These are phyloP conservation scores for Amanita bisporigera DNA, from an alignment of 1,284 basidiomycete genomes.

Conservation along the genomic window DNA sequence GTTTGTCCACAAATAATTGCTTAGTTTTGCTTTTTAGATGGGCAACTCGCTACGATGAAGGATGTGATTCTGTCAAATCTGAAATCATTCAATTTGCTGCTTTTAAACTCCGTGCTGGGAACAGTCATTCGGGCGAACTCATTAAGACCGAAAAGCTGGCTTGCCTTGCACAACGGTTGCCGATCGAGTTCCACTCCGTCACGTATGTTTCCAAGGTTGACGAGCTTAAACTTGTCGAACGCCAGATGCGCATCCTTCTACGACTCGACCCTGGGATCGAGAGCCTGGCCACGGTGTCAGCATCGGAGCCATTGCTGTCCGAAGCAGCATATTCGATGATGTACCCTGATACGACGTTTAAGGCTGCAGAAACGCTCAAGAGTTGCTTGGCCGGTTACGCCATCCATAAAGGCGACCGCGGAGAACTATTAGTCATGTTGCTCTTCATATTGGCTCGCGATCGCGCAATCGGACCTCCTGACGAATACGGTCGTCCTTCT, in stretches of 20 bases:
- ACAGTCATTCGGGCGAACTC: conserved; percentile 4
- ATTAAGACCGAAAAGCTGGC: conserved; percentile 24
- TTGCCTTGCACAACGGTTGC: conserved; percentile 35
- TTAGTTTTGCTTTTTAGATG: conserved; percentile 20
- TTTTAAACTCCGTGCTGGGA: conserved; percentile 23
- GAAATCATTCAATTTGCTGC: conserved; percentile 27
- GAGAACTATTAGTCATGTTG: conserved; percentile 13
- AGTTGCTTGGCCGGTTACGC: neutral
- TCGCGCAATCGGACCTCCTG: neutral
- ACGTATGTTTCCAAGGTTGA: conserved; percentile 5
- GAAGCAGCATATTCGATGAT: conserved; percentile 20
- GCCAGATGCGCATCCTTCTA: conserved; percentile 40
- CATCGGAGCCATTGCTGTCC: conserved; percentile 29
- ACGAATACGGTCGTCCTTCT: neutral
- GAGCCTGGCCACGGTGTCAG: conserved; percentile 29
- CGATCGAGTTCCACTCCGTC: conserved; percentile 35
- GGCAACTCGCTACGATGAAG: conserved; percentile 18
- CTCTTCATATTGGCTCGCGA: conserved; percentile 16
- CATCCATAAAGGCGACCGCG: conserved; percentile 14
- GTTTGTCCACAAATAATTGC: neutral
- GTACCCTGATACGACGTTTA: neutral
- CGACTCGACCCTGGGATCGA: conserved; percentile 23
- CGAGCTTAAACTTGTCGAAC: conserved; percentile 35
- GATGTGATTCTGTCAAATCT: conserved; percentile 7
- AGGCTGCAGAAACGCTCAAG: neutral